Evolutionary conservation across 2,329 filamentous ascomycete species (phyloP).

Genomic region (Alternaria ethzedia): DNA sequence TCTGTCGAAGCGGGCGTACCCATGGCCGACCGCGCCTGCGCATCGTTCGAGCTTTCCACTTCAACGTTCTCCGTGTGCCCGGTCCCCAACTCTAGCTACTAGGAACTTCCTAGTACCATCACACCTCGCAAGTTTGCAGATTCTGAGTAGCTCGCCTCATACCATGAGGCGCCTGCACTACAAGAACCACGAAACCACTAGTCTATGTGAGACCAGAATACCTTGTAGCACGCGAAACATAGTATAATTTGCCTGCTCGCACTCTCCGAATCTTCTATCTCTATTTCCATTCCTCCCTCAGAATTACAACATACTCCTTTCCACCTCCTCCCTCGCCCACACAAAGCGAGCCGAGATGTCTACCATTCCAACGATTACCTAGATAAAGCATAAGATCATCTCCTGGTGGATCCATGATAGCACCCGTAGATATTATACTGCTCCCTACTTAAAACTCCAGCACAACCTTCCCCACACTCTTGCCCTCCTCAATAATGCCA

Average conservation of each 20-base stretch:
- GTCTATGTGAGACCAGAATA: neutral
- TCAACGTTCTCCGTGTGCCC: neutral
- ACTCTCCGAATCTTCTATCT: neutral
- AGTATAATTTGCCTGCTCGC: neutral
- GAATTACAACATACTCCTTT: neutral
- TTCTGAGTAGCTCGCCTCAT: neutral
- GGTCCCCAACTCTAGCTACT: neutral
- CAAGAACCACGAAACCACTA: neutral
- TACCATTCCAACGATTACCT: neutral
- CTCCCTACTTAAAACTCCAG: slow-evolving; percentile 1
- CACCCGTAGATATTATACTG: neutral
- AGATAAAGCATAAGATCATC: neutral
- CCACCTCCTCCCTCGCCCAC: neutral
- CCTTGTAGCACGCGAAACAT: neutral
- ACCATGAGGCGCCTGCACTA: neutral
- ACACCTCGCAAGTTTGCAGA: neutral
- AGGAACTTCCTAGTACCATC: neutral
- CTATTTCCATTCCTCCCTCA: neutral
- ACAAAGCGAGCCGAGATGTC: neutral
- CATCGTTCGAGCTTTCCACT: neutral
- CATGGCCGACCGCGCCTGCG: neutral
- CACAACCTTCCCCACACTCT: slow-evolving; percentile 4
- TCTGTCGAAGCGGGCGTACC: neutral
- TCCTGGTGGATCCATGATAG: neutral
- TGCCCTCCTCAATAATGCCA: slow-evolving; percentile 4